Evolutionary conservation across 2,329 filamentous ascomycete genomes (phyloP).

Genomic region (Trichoderma sp.): DNA sequence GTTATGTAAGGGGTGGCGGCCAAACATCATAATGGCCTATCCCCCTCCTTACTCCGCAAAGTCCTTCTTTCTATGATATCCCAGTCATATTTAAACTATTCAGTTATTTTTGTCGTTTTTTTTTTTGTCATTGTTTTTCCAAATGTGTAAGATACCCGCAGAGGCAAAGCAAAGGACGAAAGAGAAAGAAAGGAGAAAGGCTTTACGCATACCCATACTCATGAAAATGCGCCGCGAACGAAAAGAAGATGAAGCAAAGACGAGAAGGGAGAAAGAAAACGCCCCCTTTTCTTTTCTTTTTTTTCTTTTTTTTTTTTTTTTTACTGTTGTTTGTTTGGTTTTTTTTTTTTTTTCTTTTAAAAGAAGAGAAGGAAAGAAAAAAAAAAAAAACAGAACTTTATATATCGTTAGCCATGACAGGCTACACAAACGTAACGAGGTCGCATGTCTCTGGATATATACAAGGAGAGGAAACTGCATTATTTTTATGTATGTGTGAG

Average conservation of each 20-base stretch:
- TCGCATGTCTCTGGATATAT: conserved; percentile 3
- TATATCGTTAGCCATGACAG: conserved; percentile 1
- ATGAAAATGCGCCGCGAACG: conserved; percentile 1
- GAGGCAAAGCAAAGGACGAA: conserved; percentile 17
- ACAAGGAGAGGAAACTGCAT: conserved; percentile 5
- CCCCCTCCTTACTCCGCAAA: neutral
- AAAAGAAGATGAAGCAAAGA: neutral
- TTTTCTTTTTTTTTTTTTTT: neutral
- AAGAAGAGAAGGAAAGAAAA: neutral
- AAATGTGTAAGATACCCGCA: conserved; percentile 21
- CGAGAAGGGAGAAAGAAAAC: neutral
- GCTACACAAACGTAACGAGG: neutral
- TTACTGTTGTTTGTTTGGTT: neutral
- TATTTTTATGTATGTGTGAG: conserved; percentile 14
- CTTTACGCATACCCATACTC: neutral
- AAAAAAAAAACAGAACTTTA: neutral
- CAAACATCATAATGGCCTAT: neutral
- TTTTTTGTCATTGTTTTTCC: conserved; percentile 9
- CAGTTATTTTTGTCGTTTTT: conserved; percentile 11
- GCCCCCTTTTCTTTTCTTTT: neutral
- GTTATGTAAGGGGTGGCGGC: neutral
- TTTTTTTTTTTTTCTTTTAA: neutral
- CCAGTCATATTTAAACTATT: conserved; percentile 7
- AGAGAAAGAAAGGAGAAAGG: neutral
- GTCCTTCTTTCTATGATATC: conserved; percentile 16